Percentiles rank a stretch among this genome's conserved stretches.
Evolutionary conservation across 495 filamentous ascomycete species (phyloP).

Genomic region (Daldinia vernicosa): DNA sequence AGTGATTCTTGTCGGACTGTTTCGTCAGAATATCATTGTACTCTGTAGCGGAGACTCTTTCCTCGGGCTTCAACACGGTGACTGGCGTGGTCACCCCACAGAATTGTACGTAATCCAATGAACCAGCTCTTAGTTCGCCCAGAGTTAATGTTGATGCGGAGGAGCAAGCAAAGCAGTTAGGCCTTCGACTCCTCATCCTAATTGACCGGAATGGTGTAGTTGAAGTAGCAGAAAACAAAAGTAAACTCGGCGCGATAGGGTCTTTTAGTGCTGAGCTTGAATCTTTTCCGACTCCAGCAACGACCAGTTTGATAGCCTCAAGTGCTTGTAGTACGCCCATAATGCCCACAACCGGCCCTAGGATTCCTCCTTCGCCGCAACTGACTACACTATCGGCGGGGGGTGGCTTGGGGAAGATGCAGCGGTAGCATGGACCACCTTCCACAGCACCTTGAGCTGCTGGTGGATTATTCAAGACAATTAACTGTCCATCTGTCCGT

Average conservation of each 20-base stretch:
- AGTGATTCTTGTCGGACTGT: slow-evolving; percentile 48
- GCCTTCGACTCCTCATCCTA: slow-evolving; percentile 70
- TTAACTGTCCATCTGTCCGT: slow-evolving; percentile 86
- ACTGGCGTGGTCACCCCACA: slow-evolving; percentile 68
- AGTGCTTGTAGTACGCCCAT: slow-evolving; percentile 94
- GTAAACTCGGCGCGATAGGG: slow-evolving; percentile 58
- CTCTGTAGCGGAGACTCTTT: slow-evolving; percentile 68
- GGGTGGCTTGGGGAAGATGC: slow-evolving; percentile 88
- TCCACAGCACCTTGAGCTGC: slow-evolving; percentile 50
- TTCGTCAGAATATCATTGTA: slow-evolving; percentile 53
- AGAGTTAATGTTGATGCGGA: slow-evolving; percentile 66
- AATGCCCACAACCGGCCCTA: slow-evolving; percentile 90
- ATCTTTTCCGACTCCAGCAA: slow-evolving; percentile 41
- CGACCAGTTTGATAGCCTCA: slow-evolving; percentile 86
- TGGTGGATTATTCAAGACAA: slow-evolving; percentile 78
- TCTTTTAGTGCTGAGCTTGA: slow-evolving; percentile 27
- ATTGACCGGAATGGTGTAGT: slow-evolving; percentile 75
- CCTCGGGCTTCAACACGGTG: slow-evolving; percentile 62
- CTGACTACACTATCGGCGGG: slow-evolving; percentile 77
- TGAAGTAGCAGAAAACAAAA: slow-evolving; percentile 77
- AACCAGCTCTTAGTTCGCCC: slow-evolving; percentile 68
- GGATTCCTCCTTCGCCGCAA: slow-evolving; percentile 90
- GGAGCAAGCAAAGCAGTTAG: slow-evolving; percentile 80
- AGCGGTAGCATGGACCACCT: slow-evolving; percentile 87
- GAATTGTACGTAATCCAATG: slow-evolving; percentile 80